phyloP scores from a whole-genome alignment of 257 asterid species.

The Verbena officinalis region DNA sequence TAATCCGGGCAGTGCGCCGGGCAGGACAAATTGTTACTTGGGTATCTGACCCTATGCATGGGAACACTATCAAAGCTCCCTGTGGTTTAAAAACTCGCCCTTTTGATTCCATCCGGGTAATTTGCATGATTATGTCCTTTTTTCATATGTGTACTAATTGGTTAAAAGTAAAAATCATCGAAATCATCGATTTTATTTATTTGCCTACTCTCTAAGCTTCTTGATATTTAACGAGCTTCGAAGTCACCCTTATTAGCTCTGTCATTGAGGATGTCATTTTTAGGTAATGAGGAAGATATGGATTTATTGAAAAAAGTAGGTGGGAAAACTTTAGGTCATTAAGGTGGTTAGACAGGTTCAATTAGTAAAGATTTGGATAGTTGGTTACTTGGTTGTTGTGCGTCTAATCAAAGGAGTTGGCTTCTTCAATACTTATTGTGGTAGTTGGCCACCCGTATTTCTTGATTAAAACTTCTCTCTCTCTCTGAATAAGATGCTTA shows the following conservation, averaged over 20 bases:
- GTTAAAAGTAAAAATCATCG: background rate
- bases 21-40: constrained; percentile 83
- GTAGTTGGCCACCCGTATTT: constrained; percentile 27
- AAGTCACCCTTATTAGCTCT: background rate
- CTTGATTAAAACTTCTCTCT: background rate
- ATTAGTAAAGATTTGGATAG: background rate
- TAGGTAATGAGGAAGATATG: background rate
- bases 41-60: constrained; percentile 94
- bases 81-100: constrained; percentile 88
- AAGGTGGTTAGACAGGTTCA: constrained; percentile 9
- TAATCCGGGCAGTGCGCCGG: constrained; percentile 81
- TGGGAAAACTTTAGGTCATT: background rate
- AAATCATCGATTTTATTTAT: background rate
- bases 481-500: background rate
- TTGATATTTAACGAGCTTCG: background rate
- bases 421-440: constrained; percentile 16
- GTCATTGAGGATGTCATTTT: background rate
- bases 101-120: constrained; percentile 84
- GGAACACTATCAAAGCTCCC: constrained; percentile 91
- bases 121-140: background rate
- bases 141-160: too few relatives aligned
- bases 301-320: constrained; percentile 13
- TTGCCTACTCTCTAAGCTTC: background rate
- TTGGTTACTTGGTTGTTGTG: constrained; percentile 31
- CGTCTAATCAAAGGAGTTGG: constrained; percentile 40